A percentile compares a stretch with the other conserved stretches of the same genome.
Evolutionary conservation across 495 filamentous ascomycete genomes (phyloP).

Genomic region (Penicillium dipodomyicola): DNA sequence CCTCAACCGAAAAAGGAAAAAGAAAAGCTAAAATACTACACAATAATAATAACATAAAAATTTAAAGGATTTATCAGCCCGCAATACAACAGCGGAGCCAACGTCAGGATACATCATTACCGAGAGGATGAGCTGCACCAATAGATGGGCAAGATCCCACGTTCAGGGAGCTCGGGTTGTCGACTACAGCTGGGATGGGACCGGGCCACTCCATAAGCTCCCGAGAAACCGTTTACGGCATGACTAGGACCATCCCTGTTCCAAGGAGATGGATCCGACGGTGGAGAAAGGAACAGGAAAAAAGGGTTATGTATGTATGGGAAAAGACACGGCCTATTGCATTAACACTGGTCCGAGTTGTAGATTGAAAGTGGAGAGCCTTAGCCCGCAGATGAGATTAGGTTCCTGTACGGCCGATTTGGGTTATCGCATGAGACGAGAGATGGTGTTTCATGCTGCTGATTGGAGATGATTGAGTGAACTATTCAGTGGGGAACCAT

Average conservation of each 20-base stretch:
- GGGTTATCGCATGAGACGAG: conserved; percentile 5
- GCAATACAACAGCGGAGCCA: conserved; percentile 25
- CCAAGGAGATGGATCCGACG: conserved; percentile 12
- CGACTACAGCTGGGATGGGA: conserved; percentile 27
- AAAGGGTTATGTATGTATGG: background rate
- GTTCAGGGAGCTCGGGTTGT: conserved; percentile 19
- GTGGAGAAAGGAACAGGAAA: conserved; percentile 2
- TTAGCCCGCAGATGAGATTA: conserved; percentile 21
- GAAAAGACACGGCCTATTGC: background rate
- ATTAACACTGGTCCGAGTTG: background rate
- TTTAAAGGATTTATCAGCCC: conserved; percentile 17
- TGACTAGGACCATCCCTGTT: conserved; percentile 10
- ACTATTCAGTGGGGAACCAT: conserved; percentile 14
- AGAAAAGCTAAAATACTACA: conserved; percentile 10
- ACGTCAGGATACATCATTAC: conserved; percentile 34
- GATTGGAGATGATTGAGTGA: conserved; percentile 20
- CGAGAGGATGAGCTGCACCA: conserved; percentile 33
- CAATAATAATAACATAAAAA: conserved; percentile 5
- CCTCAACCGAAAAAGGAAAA: background rate
- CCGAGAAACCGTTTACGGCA: conserved; percentile 29
- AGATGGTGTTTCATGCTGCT: conserved; percentile 2
- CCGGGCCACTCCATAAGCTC: conserved; percentile 20
- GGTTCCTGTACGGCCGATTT: conserved; percentile 22
- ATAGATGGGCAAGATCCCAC: conserved; percentile 27
- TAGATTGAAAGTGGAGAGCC: conserved; percentile 8